phyloP scores from a whole-genome alignment of 2,329 filamentous ascomycete genomes.

The Trematosphaeria pertusa region DNA sequence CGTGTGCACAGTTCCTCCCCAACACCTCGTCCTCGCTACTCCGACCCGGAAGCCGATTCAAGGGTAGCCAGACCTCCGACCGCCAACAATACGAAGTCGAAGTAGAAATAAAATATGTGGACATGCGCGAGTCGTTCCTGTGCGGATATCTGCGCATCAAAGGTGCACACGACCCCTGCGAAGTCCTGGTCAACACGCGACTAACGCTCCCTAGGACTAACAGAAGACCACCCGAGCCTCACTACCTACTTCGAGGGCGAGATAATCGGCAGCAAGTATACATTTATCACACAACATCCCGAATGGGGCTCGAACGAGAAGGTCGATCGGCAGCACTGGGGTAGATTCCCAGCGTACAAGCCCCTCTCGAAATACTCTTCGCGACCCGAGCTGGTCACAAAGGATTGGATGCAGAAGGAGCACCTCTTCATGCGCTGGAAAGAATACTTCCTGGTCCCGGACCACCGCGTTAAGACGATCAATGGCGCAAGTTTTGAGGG shows the following conservation, averaged over 20 bases:
- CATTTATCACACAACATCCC: slow-evolving; percentile 88
- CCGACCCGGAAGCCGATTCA: slow-evolving; percentile 85
- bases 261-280: slow-evolving; percentile 93
- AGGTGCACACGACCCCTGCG: slow-evolving; percentile 62
- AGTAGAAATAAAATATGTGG: slow-evolving; percentile 95
- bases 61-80: slow-evolving; percentile 91
- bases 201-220: slow-evolving; percentile 69
- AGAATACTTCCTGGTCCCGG: slow-evolving; percentile 94
- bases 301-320: slow-evolving; percentile 93
- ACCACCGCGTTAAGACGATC: slow-evolving; percentile 90
- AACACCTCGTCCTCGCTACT: slow-evolving; percentile 86
- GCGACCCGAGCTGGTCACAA: slow-evolving; percentile 65
- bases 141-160: slow-evolving; percentile 96
- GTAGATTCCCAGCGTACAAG: slow-evolving; percentile 84
- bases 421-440: slow-evolving; percentile 99
- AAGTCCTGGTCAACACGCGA: neutral
- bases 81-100: slow-evolving; percentile 93
- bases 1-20: slow-evolving; percentile 67
- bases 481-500: slow-evolving; percentile 96
- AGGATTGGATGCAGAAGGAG: slow-evolving; percentile 78
- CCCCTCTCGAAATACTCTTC: slow-evolving; percentile 72
- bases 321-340: slow-evolving; percentile 92
- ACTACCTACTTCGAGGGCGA: slow-evolving; percentile 99
- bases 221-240: slow-evolving; percentile 94
- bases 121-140: slow-evolving; percentile 90